Base-by-base conservation (phyloP, 768 basidiomycete species). In the Mycena albidolilacea region DNA sequence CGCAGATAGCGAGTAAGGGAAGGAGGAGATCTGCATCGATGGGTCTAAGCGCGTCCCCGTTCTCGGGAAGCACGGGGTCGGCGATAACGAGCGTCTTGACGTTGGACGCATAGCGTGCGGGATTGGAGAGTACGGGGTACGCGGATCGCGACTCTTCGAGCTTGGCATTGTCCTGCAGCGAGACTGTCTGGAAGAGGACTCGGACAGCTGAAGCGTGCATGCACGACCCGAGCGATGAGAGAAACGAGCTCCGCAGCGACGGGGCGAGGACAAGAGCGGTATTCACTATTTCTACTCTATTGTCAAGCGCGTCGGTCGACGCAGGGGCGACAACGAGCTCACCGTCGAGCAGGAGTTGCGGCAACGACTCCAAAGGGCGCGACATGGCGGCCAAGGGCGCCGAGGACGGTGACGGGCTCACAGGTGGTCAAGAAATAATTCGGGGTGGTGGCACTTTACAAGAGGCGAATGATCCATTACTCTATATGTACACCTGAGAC, bases 151-250 rank as follows among this genome's bases (percentile, higher is more conserved):
- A 46, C n/a, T 62, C 37, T 9, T 72, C 50, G 4, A 54, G 48
- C 12, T 69, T 71, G 54, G 64, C 77, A 67, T 82, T 79, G 76
- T 85, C 83, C 38, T 78, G 76, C 38, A 83, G 60, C 11, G 67
- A 63, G 23, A 84, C 35, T n/a, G 76, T 77, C 35, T 67, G 68
- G 72, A 84, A 83, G 46, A 82, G 72, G 4, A 80, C 79, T 41
- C 82, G 81, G 12, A 79, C 75, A 35, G 83, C 76, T 1, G 82
- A 81, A 7, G 77, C 66, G 65, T 82, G 81, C 41, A 84, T 64
- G 17, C 70, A 73, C 35, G 74, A 72, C n/a, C 83, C 83, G 10
- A 83, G 70, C n/a, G 75, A 79, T 14, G 80, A 70, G 23, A 83
- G 76, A 61, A 81, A 79, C 5, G 69, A 43, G 37, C 62, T 59